Evolutionary conservation across 257 asterid genomes (phyloP), one percentile per base, ranked within the genome.

Genomic region (Fraxinus americana): DNA sequence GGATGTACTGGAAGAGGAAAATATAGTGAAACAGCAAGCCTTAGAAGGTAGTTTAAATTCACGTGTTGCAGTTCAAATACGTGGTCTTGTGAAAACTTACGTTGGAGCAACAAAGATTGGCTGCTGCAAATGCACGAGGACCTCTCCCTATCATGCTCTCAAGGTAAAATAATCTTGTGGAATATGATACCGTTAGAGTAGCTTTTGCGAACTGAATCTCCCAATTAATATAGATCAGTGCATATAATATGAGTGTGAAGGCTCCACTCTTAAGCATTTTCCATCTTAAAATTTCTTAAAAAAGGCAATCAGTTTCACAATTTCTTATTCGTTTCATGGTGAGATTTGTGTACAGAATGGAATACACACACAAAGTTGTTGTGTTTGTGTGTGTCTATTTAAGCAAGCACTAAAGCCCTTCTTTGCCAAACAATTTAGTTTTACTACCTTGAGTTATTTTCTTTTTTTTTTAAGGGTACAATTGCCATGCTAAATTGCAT

Each of bases 1-100:
- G 80, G 98, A 94, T 77, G 99, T 94, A 70, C 95, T 75, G 75
- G 96, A 92, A 84, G 99, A 94, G 87, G 99, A 94, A 85, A 88
- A 82, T 83, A 77, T 67, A 74, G 99, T 94, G 80, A 91, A 90
- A 84, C 90, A 77, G 77, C 97, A 91, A 89, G 87, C 89, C 27
- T 17, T 71, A n/a, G 91, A 90, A 85, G 89, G 88, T 71, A 79
- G 41, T 78, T 72, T 85, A 29, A 92, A 89, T 85, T 75, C 94
- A 52, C 57, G 79, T 70, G 73, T 85, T 82, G 98, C 99, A 75
- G 99, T 91, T 85, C 98, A 92, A 85, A 79, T 91, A 84, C 94
- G 89, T 13, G 99, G 99, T 65, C 90, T 94, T 73, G 89, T 79
- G 72, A 94, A 94, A 85, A 85, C 81, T 70, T 94, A 89, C 84